These are phyloP conservation scores for Prunus yedoensis DNA, from an alignment of 331 rosid genomes.

Conservation along the genomic window DNA sequence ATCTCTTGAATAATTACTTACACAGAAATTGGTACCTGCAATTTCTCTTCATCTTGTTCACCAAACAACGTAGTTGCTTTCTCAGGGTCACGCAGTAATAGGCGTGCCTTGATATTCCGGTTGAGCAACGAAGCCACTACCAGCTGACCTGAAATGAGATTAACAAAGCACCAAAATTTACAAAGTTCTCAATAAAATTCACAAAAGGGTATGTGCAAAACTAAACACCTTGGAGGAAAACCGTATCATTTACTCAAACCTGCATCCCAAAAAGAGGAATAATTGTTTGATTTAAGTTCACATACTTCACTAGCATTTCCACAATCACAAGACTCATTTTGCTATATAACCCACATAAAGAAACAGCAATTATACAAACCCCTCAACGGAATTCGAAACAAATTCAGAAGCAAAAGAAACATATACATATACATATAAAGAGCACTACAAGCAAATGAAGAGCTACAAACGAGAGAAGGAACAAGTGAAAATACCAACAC, in stretches of 20 bases:
- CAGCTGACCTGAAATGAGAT: constrained; percentile 73
- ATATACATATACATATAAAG: too few species aligned
- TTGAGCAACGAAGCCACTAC: constrained; percentile 79
- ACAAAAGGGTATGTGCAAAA: not conserved
- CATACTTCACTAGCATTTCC: too few species aligned
- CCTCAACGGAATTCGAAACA: not conserved
- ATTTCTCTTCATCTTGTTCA: constrained; percentile 54
- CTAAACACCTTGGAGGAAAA: not conserved
- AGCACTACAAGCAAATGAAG: not conserved
- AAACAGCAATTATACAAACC: not conserved
- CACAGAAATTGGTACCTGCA: constrained; percentile 49
- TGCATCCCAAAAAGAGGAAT: too few species aligned
- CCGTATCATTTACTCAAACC: not conserved
- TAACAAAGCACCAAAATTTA: constrained; percentile 16
- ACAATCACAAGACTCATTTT: too few species aligned
- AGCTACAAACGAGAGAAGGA: not conserved
- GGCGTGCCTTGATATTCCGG: constrained; percentile 65
- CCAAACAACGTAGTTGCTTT: constrained; percentile 77
- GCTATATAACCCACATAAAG: too few species aligned
- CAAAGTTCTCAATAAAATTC: constrained; percentile 28
- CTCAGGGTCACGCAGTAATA: constrained; percentile 69
- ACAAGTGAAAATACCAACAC: too few species aligned
- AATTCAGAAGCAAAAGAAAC: not conserved
- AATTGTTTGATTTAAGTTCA: too few species aligned
- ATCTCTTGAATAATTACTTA: not conserved